Evolutionary conservation across 1,284 basidiomycete species (phyloP).

Genomic region (Austroboletus olivaceoglutinosus): DNA sequence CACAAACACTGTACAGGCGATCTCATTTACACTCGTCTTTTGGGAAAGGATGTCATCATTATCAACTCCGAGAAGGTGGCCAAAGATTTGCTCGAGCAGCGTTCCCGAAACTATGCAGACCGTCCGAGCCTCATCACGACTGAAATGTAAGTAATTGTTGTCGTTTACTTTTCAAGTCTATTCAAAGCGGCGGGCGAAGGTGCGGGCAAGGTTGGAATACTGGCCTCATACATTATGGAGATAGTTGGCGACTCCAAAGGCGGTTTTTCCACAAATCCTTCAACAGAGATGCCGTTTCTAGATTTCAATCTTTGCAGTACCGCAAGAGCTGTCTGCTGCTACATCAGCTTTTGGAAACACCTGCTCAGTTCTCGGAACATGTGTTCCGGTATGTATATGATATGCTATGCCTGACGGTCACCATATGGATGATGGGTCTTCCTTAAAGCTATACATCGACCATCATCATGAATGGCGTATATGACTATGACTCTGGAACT

Average conservation of each 20-base stretch:
- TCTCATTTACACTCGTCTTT: slow-evolving; percentile 1
- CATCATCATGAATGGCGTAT: slow-evolving; percentile 4
- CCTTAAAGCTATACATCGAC: slow-evolving; percentile 1
- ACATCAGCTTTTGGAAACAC: neutral
- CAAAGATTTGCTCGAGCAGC: slow-evolving; percentile 5
- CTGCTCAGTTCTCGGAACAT: slow-evolving; percentile 1
- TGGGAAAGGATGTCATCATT: slow-evolving; percentile 8
- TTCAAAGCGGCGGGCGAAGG: neutral
- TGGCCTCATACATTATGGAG: neutral
- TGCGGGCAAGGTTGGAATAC: slow-evolving; percentile 2
- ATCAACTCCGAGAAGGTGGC: slow-evolving; percentile 8
- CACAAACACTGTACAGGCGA: neutral
- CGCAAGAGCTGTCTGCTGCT: slow-evolving; percentile 1
- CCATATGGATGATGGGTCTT: neutral
- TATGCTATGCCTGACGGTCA: neutral
- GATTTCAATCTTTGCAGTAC: neutral
- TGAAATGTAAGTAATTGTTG: neutral
- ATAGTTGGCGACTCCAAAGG: slow-evolving; percentile 4
- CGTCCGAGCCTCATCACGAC: slow-evolving; percentile 2
- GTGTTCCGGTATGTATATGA: slow-evolving; percentile 4
- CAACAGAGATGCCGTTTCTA: neutral
- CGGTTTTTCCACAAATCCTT: slow-evolving; percentile 4
- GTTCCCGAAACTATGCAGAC: slow-evolving; percentile 6
- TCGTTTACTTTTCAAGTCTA: neutral
- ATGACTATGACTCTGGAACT: slow-evolving; percentile 8